Conservation (phyloP, 495 filamentous ascomycete genomes). For the Tetracladium marchalianum region DNA sequence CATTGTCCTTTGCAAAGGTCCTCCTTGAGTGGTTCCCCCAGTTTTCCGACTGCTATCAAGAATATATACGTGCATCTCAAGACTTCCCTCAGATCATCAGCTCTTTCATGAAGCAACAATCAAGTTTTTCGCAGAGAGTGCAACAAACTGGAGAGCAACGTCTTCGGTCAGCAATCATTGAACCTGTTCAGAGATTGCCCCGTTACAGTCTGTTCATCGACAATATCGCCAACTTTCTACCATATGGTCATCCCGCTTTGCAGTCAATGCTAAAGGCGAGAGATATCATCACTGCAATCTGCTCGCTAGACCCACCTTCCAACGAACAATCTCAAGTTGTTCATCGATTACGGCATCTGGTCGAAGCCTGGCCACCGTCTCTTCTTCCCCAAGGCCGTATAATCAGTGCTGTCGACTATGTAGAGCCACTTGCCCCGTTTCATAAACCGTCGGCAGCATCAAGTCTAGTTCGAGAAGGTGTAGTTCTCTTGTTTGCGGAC, state of each 20-base stretch:
- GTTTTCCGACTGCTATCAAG: slow-evolving; percentile 79
- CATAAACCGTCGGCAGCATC: slow-evolving; percentile 21
- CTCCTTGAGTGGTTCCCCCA: slow-evolving; percentile 84
- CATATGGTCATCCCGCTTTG: slow-evolving; percentile 73
- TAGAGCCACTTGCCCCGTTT: slow-evolving; percentile 70
- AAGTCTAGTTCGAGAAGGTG: slow-evolving; percentile 39
- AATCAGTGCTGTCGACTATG: slow-evolving; percentile 74
- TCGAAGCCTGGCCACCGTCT: slow-evolving; percentile 70
- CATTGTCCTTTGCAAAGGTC: slow-evolving; percentile 61
- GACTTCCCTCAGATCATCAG: slow-evolving; percentile 74
- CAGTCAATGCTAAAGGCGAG: slow-evolving; percentile 71
- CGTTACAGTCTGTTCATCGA: slow-evolving; percentile 95
- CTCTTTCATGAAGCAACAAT: slow-evolving; percentile 61
- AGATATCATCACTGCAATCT: slow-evolving; percentile 90
- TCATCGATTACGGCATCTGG: slow-evolving; percentile 60
- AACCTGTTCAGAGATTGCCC: slow-evolving; percentile 90
- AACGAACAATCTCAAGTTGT: slow-evolving; percentile 60
- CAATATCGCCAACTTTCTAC: slow-evolving; percentile 77
- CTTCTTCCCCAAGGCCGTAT: slow-evolving; percentile 68
- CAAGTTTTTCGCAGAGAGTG: slow-evolving; percentile 69
- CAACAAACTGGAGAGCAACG: slow-evolving; percentile 83
- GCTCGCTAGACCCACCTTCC: slow-evolving; percentile 65
- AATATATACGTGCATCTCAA: slow-evolving; percentile 80
- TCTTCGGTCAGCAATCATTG: slow-evolving; percentile 86
- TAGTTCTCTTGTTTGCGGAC: slow-evolving; percentile 80